Base-by-base conservation (phyloP, 1,284 basidiomycete species). In the Malassezia globosa region DNA sequence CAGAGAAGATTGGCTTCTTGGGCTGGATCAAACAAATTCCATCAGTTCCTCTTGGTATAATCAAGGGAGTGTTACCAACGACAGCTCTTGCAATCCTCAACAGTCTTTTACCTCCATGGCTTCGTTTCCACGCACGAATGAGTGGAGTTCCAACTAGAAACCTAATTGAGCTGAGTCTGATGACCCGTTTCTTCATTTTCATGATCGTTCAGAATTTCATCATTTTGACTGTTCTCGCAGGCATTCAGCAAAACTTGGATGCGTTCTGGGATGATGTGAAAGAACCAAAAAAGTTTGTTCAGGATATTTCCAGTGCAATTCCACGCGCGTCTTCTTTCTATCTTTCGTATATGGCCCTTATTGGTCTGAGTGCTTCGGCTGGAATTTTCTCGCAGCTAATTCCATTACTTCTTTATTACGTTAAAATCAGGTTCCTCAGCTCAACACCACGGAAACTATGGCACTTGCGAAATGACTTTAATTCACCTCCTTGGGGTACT, bases 101-200 rank as follows among this genome's bases (percentile, higher is more conserved):
- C 81, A 81, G 87, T 80, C 77, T 96, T 1, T 76, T 96, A 10
- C 90, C 90, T 1, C 85, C 90, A 60, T 66, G 95, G 19, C 74
- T 96, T 43, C 80, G 84, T 51, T 80, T 85, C 16, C 58, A 88
- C 36, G 83, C 80, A 11, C 76, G 78, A 24, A 82, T 87, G 53
- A 83, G 88, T 72, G 86, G 87, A 27, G 82, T 85, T 19, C 85
- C 86, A 0, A 82, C 84, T 54, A 76, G 76, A 25, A 85, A 83
- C 2, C 83, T 82, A 5, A 76, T 96, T 49, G 92, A 96, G 66
- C 77, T 94, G 19, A 85, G 84, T 51, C 75, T 95, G 56, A 94
- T 95, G 85, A 81, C 81, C 4, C 79, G 92, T 33, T 95, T 80
- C 76, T 95, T 90, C 76, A 75, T 85, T 48, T 96, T 96, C 80